Evolutionary conservation across 129 eudicot species (phyloP).

Genomic region (Flaveria sonorensis): DNA sequence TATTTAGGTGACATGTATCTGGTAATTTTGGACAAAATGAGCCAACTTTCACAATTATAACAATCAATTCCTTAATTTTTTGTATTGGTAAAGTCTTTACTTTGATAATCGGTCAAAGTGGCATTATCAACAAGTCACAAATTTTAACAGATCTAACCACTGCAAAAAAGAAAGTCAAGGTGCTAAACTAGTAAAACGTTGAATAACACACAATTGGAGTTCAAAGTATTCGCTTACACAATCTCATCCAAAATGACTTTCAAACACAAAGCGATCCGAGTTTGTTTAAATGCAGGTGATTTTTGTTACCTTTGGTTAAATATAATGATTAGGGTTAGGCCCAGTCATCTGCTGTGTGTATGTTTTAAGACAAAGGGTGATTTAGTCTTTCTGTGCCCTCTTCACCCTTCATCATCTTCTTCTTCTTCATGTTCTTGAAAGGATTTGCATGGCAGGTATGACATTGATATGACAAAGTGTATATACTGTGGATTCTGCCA

Average conservation of each 20-base stretch:
- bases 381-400: background rate
- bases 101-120: background rate
- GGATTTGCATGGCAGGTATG: slow-evolving; percentile 58
- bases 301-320: slow-evolving; percentile 4
- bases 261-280: background rate
- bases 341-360: background rate
- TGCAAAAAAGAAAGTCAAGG: background rate
- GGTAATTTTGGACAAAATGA: background rate
- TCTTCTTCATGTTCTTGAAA: slow-evolving; percentile 5
- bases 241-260: background rate
- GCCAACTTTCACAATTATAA: background rate
- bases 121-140: slow-evolving; percentile 1
- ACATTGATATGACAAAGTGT: slow-evolving; percentile 95
- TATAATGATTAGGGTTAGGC: background rate
- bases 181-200: background rate
- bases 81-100: background rate
- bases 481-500: slow-evolving; percentile 98
- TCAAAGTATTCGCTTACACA: background rate
- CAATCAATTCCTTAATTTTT: background rate
- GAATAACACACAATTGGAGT: background rate
- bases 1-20: background rate
- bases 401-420: slow-evolving; percentile 8
- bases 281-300: background rate
- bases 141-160: background rate
- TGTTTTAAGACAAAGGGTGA: background rate